Evolutionary conservation across 371 early-diverging fungal genomes (phyloP), one percentile per base, ranked within the genome.

Genomic region (Funneliformis caledonium): DNA sequence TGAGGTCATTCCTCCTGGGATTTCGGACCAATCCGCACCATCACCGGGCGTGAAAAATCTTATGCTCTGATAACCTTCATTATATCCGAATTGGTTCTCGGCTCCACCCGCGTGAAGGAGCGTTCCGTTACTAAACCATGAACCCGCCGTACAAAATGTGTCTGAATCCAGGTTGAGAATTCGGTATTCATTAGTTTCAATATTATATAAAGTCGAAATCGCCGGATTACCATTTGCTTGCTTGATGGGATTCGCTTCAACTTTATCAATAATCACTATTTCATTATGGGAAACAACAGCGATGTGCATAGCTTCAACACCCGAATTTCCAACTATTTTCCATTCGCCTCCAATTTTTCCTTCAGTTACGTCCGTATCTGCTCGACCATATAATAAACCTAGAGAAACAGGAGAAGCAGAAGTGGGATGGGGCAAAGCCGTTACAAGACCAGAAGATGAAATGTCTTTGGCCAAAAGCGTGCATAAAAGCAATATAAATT

Each of bases 71-170:
- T 26, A 16, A 12, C 75, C 68, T 65, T 2, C 5, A 33, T 31
- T 78, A 60, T 12, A 65, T 42, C 74, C 50, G 22, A 59, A 56
- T 47, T 73, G 85, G 85, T 7, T 83, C 84, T n/a, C 86, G 84
- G 14, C 86, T 85, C 0, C 86, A 83, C 69, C 85, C 84, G 59
- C 85, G 82, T 68, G 85, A 82, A 8, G 80, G 83, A 14, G 87
- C 88, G 60, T 89, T 88, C 88, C 83, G 86, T 86, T 84, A 19
- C 83, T 83, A 10, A 82, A 83, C 74, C 89, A 90, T 47, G 90
- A 89, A 77, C 91, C 91, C 19, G 88, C 91, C 9, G 91, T 90
- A 75, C 91, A 91, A 69, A 91, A 91, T 12, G 89, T 88, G 61
- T 91, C 90, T 59, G 90, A 88, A 22, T 85, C 87, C 48, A 89